Conservation (phyloP, 2,329 filamentous ascomycete species). For the Exophiala spinifera region DNA sequence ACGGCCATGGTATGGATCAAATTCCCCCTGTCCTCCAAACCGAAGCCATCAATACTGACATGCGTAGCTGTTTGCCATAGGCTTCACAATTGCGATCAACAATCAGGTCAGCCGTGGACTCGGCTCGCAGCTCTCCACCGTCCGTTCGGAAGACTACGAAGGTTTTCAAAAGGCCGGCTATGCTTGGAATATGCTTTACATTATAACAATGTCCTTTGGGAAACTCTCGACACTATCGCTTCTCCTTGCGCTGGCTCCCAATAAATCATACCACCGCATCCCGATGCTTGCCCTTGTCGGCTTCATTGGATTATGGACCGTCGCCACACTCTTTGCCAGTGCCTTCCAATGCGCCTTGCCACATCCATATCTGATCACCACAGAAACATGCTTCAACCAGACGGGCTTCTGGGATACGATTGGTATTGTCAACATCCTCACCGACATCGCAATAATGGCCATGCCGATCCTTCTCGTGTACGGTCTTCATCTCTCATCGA, state of each 20-base stretch:
- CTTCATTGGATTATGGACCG: slow-evolving; percentile 19
- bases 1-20: slow-evolving; percentile 21
- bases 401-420: slow-evolving; percentile 23
- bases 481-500: slow-evolving; percentile 22
- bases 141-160: slow-evolving; percentile 5
- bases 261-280: slow-evolving; percentile 11
- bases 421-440: slow-evolving; percentile 24
- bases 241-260: slow-evolving; percentile 12
- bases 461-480: slow-evolving; percentile 26
- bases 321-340: slow-evolving; percentile 22
- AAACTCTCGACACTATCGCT: slow-evolving; percentile 14
- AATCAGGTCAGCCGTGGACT: slow-evolving; percentile 25
- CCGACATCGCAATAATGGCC: slow-evolving; percentile 25
- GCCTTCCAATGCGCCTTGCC: slow-evolving; percentile 27
- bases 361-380: slow-evolving; percentile 16
- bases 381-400: slow-evolving; percentile 25
- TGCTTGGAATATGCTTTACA: slow-evolving; percentile 27
- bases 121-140: slow-evolving; percentile 16
- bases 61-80: slow-evolving; percentile 7
- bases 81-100: slow-evolving; percentile 26
- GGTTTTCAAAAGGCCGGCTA: slow-evolving; percentile 25
- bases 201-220: slow-evolving; percentile 8
- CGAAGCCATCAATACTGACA: neutral
- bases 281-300: slow-evolving; percentile 18
- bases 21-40: neutral